A percentile compares a stretch with the other conserved stretches of the same genome.
These are phyloP conservation scores for Akanthomyces lecanii DNA, from an alignment of 2,329 filamentous ascomycete genomes.

Conservation along the genomic window DNA sequence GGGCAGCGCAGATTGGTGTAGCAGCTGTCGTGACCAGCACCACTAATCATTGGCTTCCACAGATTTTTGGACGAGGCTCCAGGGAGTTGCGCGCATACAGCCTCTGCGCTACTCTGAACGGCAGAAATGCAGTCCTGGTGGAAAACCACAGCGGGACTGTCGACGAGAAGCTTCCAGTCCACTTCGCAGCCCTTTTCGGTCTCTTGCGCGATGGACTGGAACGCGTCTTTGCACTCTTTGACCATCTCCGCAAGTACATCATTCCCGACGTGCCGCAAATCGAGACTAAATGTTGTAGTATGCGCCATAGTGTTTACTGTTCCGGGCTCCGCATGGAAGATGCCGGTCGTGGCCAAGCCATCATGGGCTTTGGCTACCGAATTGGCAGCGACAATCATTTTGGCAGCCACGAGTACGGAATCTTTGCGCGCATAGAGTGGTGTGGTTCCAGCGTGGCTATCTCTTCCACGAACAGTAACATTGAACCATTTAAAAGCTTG, in stretches of 20 bases:
- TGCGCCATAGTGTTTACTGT: slow-evolving; percentile 67
- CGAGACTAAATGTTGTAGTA: slow-evolving; percentile 59
- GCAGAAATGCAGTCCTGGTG: slow-evolving; percentile 62
- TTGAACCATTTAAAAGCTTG: slow-evolving; percentile 32
- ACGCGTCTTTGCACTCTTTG: slow-evolving; percentile 25
- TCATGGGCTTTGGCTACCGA: slow-evolving; percentile 23
- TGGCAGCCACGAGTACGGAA: slow-evolving; percentile 31
- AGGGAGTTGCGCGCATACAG: slow-evolving; percentile 44
- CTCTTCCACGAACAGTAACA: slow-evolving; percentile 27
- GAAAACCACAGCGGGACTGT: slow-evolving; percentile 58
- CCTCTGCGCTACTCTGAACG: slow-evolving; percentile 54
- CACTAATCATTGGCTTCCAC: slow-evolving; percentile 31
- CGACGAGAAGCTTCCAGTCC: slow-evolving; percentile 54
- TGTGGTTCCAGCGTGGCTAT: slow-evolving; percentile 30
- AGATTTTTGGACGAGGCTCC: slow-evolving; percentile 26
- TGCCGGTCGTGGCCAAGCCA: slow-evolving; percentile 31
- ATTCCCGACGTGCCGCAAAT: slow-evolving; percentile 57
- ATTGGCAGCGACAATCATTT: slow-evolving; percentile 32
- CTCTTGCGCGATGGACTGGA: slow-evolving; percentile 55
- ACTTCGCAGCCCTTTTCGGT: slow-evolving; percentile 54
- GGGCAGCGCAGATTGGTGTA: slow-evolving; percentile 31
- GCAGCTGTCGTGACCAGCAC: slow-evolving; percentile 37
- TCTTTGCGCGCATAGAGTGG: slow-evolving; percentile 31
- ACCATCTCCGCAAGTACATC: slow-evolving; percentile 45
- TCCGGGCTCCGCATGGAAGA: slow-evolving; percentile 45